A percentile compares a stretch with the other conserved stretches of the same genome.
These are phyloP conservation scores for Aspergillus fumigatiaffinis DNA, from an alignment of 2,329 filamentous ascomycete species.

Conservation along the genomic window DNA sequence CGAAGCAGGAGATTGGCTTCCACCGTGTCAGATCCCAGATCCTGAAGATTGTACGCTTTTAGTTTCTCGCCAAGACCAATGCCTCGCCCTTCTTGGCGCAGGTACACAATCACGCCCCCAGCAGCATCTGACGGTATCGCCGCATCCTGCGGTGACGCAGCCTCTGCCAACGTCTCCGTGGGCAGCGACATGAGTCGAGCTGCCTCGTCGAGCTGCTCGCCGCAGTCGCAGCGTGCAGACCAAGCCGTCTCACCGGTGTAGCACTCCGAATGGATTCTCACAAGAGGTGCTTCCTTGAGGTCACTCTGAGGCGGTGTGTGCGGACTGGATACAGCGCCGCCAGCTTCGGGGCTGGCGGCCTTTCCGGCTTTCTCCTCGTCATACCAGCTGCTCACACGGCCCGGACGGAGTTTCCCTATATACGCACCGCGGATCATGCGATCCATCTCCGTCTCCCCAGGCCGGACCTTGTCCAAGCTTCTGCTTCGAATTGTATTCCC, in stretches of 20 bases:
- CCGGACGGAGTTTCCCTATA: slow-evolving; percentile 79
- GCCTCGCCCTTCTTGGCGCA: slow-evolving; percentile 91
- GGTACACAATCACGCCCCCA: slow-evolving; percentile 90
- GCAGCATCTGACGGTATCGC: slow-evolving; percentile 48
- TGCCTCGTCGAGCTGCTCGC: slow-evolving; percentile 95
- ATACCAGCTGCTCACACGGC: slow-evolving; percentile 70
- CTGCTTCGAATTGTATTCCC: slow-evolving; percentile 75
- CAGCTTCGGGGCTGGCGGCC: slow-evolving; percentile 2
- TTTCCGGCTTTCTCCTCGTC: slow-evolving; percentile 36
- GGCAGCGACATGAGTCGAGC: slow-evolving; percentile 84
- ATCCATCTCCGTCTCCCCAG: slow-evolving; percentile 49
- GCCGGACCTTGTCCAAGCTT: slow-evolving; percentile 48
- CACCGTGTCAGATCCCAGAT: slow-evolving; percentile 94
- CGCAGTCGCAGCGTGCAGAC: slow-evolving; percentile 96
- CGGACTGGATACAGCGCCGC: slow-evolving; percentile 8
- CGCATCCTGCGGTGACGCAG: slow-evolving; percentile 23
- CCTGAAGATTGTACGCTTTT: slow-evolving; percentile 96
- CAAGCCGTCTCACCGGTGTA: slow-evolving; percentile 98
- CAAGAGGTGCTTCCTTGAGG: slow-evolving; percentile 59
- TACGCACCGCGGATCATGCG: slow-evolving; percentile 95
- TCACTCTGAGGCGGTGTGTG: slow-evolving; percentile 15
- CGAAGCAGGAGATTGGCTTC: slow-evolving; percentile 88
- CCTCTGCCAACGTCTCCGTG: slow-evolving; percentile 28
- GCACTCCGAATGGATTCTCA: slow-evolving; percentile 95
- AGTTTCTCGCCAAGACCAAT: slow-evolving; percentile 94